These are phyloP conservation scores for Dentipellis sp. DNA, from an alignment of 768 basidiomycete genomes.

Conservation along the genomic window DNA sequence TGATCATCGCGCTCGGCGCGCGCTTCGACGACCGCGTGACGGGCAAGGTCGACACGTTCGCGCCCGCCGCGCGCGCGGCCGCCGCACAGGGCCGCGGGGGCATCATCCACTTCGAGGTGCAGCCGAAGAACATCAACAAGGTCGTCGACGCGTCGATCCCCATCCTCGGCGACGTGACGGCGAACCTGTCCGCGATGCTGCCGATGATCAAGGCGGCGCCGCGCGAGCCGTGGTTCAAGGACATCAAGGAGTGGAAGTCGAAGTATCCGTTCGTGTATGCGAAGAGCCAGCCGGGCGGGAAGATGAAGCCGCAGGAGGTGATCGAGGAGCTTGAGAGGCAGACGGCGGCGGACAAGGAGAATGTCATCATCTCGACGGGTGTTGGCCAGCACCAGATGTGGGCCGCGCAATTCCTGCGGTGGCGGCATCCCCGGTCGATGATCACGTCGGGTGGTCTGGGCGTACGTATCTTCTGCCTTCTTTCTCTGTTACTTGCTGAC, in stretches of 20 bases:
- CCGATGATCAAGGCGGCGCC: constrained; percentile 61
- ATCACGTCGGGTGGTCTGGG: constrained; percentile 93
- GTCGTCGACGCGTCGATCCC: constrained; percentile 93
- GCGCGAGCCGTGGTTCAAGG: constrained; percentile 72
- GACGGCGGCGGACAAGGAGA: constrained; percentile 71
- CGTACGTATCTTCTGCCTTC: constrained; percentile 32
- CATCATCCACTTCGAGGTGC: constrained; percentile 98
- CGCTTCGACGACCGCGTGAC: constrained; percentile 99
- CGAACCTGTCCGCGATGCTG: constrained; percentile 74
- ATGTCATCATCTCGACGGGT: constrained; percentile 85
- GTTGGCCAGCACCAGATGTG: constrained; percentile 99
- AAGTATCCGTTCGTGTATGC: constrained; percentile 86
- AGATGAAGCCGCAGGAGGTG: constrained; percentile 95
- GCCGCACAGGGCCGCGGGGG: constrained; percentile 83
- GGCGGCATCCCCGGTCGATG: constrained; percentile 81
- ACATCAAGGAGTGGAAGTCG: constrained; percentile 79
- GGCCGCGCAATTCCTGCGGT: constrained; percentile 92
- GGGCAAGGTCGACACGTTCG: constrained; percentile 81
- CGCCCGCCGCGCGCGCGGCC: constrained; percentile 83
- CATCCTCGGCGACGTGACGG: constrained; percentile 86
- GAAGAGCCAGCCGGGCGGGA: constrained; percentile 45
- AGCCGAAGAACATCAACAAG: constrained; percentile 99
- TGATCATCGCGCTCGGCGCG: constrained; percentile 94
- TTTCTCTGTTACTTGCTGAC: neutral
- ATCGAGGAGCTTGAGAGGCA: constrained; percentile 86